Evolutionary conservation across 345 rosid genomes (phyloP), one percentile per base, ranked within the genome.

Genomic region (Heritiera fomes): DNA sequence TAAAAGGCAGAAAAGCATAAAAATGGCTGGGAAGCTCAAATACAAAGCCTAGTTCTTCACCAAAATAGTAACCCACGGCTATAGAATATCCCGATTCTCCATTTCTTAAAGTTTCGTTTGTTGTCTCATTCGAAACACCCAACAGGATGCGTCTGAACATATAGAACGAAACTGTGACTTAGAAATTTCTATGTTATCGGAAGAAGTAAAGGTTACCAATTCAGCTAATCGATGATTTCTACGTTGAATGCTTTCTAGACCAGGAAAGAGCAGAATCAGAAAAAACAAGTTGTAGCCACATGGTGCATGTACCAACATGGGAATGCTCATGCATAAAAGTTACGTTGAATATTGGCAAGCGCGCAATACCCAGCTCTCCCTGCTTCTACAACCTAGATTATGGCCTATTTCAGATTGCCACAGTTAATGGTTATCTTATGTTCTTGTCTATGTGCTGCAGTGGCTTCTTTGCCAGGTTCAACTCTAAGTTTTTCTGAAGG

Each of bases 31-130:
- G 52, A 66, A 65, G 15, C 32, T 67, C 41, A 28, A 41, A 28
- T 10, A 67, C 30, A 66, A 66, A 66, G 23, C 71, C 71, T 66
- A 38, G 50, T 41, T 66, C 30, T 66, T 66, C 23, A 1, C 72
- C 72, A 41, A n/a, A 4, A 43, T 67, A 41, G 10, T 18, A n/a
- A 3, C 7, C 4, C 3, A 45, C 52, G 28, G 28, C 28, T 23
- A 23, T 23, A n/a, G 6, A 17, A 23, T 45, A 45, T 68, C 10
- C 13, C 18, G 0, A 8, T 46, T 68, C 55, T 46, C 0, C 34
- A 45, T 46, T 14, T 69, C 23, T 0, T 0, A 12, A 69, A 17
- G n/a, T 49, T 7, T 3, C 14, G 6, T 23, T 70, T 2, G 20
- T 70, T 47, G 41, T 47, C 40, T 67, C 34, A 13, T 13, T 47